Base-by-base conservation (phyloP, 1,284 basidiomycete genomes). In the Boletus mariae region DNA sequence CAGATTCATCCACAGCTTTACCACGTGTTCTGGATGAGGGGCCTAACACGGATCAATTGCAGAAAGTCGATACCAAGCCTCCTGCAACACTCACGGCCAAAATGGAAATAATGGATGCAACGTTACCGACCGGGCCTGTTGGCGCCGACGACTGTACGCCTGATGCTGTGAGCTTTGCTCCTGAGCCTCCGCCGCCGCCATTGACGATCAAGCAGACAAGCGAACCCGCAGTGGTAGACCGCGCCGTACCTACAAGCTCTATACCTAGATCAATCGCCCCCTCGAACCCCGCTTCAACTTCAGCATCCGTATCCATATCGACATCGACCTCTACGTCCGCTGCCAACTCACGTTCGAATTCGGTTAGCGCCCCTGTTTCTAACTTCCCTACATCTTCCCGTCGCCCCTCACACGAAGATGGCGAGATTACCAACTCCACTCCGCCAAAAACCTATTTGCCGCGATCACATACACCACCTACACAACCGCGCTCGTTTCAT, bases 391-490 rank as follows among this genome's bases (percentile, higher is more conserved):
- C 44, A 23, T 58, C 46, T 49, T 61, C 58, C 11, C 65, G 63
- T 51, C 64, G 67, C 35, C 63, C 61, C 4, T 73, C 75, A 1
- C 75, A 76, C 37, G 80, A 83, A 60, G 81, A 84, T 43, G 80
- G 82, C 5, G 82, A 84, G 63, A 81, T 83, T 17, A 63, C 72
- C 5, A 73, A 63, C 44, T 65, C 66, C 26, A 61, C 71, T 2
- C 66, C 73, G 5, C 61, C 68, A 4, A 73, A 73, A 52, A 58
- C 66, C 0, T 70, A 70, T 45, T 62, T 68, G 9, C 69, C 71
- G 2, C 71, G 67, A 41, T 73, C 71, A 23, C 71, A 72, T 56
- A 72, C 73, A 0, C 75, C 75, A 0, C 79, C 77, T 3, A 78
- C 75, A 7, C 79, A 75, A 58, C 77, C 77, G 26, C 76, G 75